Conservation (phyloP, 495 filamentous ascomycete species). For the Trypethelium eluteriae region DNA sequence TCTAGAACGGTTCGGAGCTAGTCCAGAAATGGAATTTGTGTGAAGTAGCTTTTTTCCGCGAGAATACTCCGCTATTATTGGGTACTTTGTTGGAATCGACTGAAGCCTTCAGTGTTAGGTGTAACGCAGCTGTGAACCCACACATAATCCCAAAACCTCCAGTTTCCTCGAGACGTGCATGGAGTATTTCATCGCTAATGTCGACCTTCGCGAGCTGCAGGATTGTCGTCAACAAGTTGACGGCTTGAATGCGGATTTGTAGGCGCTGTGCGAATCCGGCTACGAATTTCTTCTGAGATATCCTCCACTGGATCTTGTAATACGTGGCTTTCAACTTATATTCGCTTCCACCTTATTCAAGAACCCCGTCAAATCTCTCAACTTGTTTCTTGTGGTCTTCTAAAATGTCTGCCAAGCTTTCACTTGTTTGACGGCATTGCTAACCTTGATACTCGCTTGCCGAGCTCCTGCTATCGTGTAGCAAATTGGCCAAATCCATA, state of each 20-base stretch:
- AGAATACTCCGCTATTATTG: too few species aligned
- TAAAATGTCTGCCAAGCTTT: background rate
- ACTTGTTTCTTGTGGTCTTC: background rate
- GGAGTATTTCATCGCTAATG: background rate
- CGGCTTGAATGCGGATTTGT: background rate
- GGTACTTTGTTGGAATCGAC: too few species aligned
- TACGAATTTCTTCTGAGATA: background rate
- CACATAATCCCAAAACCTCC: background rate
- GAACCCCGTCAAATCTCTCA: background rate
- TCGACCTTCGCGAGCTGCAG: background rate
- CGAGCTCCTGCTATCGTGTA: background rate
- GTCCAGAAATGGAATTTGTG: too few species aligned
- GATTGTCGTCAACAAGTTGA: background rate
- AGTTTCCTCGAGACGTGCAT: background rate
- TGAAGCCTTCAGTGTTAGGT: too few species aligned
- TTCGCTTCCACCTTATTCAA: background rate
- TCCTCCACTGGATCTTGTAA: background rate
- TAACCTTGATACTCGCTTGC: constrained; percentile 3
- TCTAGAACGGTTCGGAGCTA: too few species aligned
- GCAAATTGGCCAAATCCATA: background rate
- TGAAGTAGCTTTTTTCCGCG: too few species aligned
- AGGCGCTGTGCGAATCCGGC: background rate
- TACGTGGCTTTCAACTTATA: background rate
- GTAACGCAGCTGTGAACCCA: too few species aligned
- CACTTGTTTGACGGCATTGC: background rate